Evolutionary conservation across 1,284 basidiomycete genomes (phyloP), one percentile per base, ranked within the genome.

Genomic region (Boletus mariae): DNA sequence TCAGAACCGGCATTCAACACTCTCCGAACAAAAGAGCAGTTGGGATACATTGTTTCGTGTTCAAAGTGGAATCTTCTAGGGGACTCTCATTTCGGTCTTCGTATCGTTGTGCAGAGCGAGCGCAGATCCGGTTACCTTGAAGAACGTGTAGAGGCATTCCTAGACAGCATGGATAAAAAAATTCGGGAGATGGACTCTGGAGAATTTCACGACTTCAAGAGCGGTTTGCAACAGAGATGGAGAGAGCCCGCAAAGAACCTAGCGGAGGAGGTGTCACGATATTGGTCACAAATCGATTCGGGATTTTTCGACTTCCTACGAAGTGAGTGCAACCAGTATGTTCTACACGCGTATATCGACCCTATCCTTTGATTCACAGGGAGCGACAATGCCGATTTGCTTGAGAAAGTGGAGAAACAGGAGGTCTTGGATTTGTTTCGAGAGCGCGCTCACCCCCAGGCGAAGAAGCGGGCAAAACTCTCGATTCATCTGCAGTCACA

Each of bases 1-100:
- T 76, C 80, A 10, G 97, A 99, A 65, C 95, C 96, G 0, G 82
- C 88, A n/a, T 99, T 99, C 73, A 89, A 97, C 66, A 77, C 88
- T 35, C 80, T 99, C 40, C 86, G 97, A n/a, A 98, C 96, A 2
- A 87, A 94, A 69, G 94, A 99, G 69, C 97, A 99, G 71, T 80
- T 99, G 0, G 97, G 97, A 11, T 99, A 99, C 68, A 80, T 96
- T 47, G 92, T 94, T 40, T 80, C 75, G 3, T 82, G 82, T 52
- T 76, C 79, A 0, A 71, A 75, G 35, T 82, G 80, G 77, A 66
- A 74, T 26, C 68, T 86, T 42, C 65, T 80, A 26, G 85, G 87
- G 11, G 75, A 80, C 3, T 87, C 84, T 35, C 80, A 87, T 52
- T 80, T 83, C 60, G 95, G 94, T 10, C 73, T 97, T 61, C 83